Evolutionary conservation across 352 stramenopile species (phyloP).

Genomic region (Phytopythium sindhum): DNA sequence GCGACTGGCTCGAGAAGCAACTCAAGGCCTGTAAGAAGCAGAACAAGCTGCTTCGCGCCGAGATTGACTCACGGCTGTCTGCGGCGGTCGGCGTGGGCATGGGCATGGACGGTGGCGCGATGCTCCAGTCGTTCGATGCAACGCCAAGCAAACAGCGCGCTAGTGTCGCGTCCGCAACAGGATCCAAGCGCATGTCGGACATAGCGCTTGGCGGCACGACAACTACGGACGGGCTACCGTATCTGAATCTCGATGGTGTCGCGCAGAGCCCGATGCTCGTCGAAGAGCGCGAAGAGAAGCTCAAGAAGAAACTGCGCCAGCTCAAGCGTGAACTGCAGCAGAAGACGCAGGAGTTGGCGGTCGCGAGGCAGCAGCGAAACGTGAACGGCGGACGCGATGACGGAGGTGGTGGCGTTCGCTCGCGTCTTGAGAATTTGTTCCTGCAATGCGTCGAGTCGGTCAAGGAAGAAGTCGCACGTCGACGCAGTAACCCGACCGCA

Average conservation of each 20-base stretch:
- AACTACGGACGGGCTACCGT: slow-evolving; percentile 23
- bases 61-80: slow-evolving; percentile 63
- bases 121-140: slow-evolving; percentile 41
- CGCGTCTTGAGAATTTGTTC: slow-evolving; percentile 73
- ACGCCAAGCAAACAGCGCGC: slow-evolving; percentile 4
- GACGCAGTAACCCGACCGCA: slow-evolving; percentile 19
- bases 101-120: slow-evolving; percentile 11
- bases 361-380: slow-evolving; percentile 36
- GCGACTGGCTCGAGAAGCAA: slow-evolving; percentile 91
- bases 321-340: slow-evolving; percentile 70
- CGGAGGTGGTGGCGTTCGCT: slow-evolving; percentile 17
- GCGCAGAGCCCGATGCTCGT: slow-evolving; percentile 15
- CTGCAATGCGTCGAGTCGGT: slow-evolving; percentile 80
- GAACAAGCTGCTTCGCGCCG: slow-evolving; percentile 88
- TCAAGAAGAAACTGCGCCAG: slow-evolving; percentile 58
- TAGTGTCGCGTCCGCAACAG: not conserved
- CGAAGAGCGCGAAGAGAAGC: slow-evolving; percentile 67
- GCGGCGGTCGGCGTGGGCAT: slow-evolving; percentile 18
- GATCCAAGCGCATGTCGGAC: not conserved
- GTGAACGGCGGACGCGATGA: slow-evolving; percentile 24
- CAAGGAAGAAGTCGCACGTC: slow-evolving; percentile 64
- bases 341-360: slow-evolving; percentile 50
- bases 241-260: slow-evolving; percentile 29
- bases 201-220: slow-evolving; percentile 5
- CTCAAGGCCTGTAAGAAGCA: slow-evolving; percentile 93